Evolutionary conservation across 202 grass and related monocot genomes (phyloP).

Genomic region (Alloteropsis angusta): DNA sequence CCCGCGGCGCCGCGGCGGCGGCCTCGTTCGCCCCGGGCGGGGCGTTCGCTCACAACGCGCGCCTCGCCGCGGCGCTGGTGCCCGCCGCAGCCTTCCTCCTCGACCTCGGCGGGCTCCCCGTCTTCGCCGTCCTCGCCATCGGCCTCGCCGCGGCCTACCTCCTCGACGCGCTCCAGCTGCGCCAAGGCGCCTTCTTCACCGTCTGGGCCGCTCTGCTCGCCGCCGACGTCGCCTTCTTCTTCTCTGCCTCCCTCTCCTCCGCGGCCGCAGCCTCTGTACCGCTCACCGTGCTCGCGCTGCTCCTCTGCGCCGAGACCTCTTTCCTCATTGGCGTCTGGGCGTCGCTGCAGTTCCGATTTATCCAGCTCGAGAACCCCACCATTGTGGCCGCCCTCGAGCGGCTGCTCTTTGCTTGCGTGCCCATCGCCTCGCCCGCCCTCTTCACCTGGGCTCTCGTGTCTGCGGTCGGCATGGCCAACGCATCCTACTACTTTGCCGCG

Average conservation of each 20-base stretch:
- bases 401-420: slow-evolving; percentile 80
- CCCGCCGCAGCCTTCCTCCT: slow-evolving; percentile 78
- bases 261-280: slow-evolving; percentile 44
- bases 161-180: slow-evolving; percentile 63
- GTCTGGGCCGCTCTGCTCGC: slow-evolving; percentile 71
- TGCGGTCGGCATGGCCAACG: slow-evolving; percentile 71
- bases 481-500: slow-evolving; percentile 73
- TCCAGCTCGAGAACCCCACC: slow-evolving; percentile 94
- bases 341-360: slow-evolving; percentile 90
- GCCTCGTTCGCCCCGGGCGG: too few relatives aligned
- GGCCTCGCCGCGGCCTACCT: slow-evolving; percentile 74
- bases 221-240: slow-evolving; percentile 81
- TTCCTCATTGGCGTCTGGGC: slow-evolving; percentile 94
- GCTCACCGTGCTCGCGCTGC: slow-evolving; percentile 59
- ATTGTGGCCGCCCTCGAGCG: slow-evolving; percentile 74
- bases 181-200: slow-evolving; percentile 65
- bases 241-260: slow-evolving; percentile 62
- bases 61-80: slow-evolving; percentile 51
- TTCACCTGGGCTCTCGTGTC: slow-evolving; percentile 88
- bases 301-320: slow-evolving; percentile 82
- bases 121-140: slow-evolving; percentile 64
- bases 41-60: too few relatives aligned
- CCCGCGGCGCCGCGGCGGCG: too few relatives aligned
- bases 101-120: slow-evolving; percentile 71
- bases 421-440: slow-evolving; percentile 45